phyloP scores from a whole-genome alignment of 2,329 filamentous ascomycete genomes.

The Penicillium verrucosum region DNA sequence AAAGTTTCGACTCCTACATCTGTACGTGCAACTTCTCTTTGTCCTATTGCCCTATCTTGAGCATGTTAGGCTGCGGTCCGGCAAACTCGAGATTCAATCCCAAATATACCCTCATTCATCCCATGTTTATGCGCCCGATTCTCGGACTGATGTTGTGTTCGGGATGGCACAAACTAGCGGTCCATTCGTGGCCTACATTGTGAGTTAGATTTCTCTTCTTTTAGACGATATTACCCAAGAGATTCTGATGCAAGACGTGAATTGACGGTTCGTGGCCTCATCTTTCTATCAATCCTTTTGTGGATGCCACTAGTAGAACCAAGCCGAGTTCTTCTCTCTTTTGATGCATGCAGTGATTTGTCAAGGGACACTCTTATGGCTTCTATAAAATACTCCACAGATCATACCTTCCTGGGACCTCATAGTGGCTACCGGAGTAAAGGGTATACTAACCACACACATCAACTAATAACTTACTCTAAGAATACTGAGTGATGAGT shows the following conservation, averaged over 20 bases:
- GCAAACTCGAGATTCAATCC: neutral
- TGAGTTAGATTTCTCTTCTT: neutral
- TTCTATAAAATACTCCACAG: neutral
- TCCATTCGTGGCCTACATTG: neutral
- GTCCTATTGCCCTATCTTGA: neutral
- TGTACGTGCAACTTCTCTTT: neutral
- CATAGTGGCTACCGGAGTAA: neutral
- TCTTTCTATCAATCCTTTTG: neutral
- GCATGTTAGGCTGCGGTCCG: neutral
- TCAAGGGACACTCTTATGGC: neutral
- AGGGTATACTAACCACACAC: neutral
- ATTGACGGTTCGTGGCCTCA: neutral
- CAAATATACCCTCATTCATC: no score
- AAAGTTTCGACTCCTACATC: neutral
- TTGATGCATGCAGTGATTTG: neutral
- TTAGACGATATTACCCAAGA: neutral
- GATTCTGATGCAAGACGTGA: neutral
- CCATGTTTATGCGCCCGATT: no score
- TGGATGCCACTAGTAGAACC: neutral
- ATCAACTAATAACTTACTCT: neutral
- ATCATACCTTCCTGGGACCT: neutral
- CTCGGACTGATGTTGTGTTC: no score
- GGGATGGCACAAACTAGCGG: no score
- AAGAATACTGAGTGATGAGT: neutral
- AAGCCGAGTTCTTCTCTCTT: neutral